These are phyloP conservation scores for Vaccinium darrowii DNA, from an alignment of 148 eudicot species.

Conservation along the genomic window DNA sequence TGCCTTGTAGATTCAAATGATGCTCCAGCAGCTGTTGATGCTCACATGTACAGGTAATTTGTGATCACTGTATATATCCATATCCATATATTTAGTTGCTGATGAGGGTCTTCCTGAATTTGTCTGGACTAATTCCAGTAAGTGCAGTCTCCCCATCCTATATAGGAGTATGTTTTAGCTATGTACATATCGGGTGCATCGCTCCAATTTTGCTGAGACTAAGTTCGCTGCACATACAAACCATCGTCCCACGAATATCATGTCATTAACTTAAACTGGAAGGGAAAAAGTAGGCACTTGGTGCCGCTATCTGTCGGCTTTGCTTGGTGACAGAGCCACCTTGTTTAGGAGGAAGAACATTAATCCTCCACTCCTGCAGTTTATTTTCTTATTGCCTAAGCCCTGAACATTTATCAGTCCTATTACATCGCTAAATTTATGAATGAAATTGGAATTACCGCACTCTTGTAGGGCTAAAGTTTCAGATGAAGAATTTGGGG, in stretches of 20 bases:
- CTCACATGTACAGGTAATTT: slow-evolving; percentile 85
- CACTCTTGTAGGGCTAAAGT: slow-evolving; percentile 59
- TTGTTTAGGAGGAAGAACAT: not conserved
- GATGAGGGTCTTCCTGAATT: not conserved
- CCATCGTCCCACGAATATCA: not conserved
- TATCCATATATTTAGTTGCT: not conserved
- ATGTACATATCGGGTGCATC: not conserved
- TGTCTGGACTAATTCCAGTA: not conserved
- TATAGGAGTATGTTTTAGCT: not conserved
- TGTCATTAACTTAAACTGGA: not conserved
- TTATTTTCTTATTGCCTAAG: not conserved
- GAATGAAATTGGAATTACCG: not conserved
- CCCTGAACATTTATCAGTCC: not conserved
- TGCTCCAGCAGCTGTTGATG: slow-evolving; percentile 71
- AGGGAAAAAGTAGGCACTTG: not conserved
- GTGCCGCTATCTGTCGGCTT: not conserved
- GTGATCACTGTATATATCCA: not conserved
- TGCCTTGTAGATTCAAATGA: slow-evolving; percentile 90
- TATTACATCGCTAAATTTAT: too few relatives aligned
- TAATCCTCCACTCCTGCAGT: not conserved
- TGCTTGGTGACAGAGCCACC: not conserved
- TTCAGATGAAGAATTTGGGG: slow-evolving; percentile 47
- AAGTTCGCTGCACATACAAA: not conserved
- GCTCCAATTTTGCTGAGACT: not conserved
- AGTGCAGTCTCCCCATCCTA: not conserved